Evolutionary conservation across 140 eudicot genomes (phyloP), one percentile per base, ranked within the genome.

Genomic region (Erigeron philadelphicus): DNA sequence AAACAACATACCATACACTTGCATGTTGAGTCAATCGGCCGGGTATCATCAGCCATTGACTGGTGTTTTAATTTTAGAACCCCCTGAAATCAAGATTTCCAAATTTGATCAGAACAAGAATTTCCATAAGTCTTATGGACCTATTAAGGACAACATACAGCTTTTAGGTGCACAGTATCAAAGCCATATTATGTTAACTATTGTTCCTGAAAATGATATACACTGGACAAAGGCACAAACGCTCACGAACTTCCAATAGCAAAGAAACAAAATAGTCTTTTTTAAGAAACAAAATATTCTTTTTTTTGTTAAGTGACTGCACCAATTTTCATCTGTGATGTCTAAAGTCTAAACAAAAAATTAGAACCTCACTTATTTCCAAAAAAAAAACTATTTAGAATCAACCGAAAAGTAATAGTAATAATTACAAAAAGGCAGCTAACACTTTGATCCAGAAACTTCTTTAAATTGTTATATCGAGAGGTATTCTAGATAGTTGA

Each of bases 11-110:
- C 97, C 97, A 88, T 90, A 81, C 97, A 90, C 78, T 84, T 77
- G 78, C 97, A 90, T 45, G 90, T 81, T 17, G 90, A 81, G 80
- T 90, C 97, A 67, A 90, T 79, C 9, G 97, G 97, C 10, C 90
- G 88, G 38, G 84, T 82, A 73, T 88, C 98, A 40, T 81, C 81
- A 50, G 95, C 87, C 98, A 92, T 92, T 41, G 98, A 87, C 54
- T 82, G 78, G 86, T 92, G 95, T 64, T 84, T 92, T 45, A 92
- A 95, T 73, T 61, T 86, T 64, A 92, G 63, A 53, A 88, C 92
- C 72, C 98, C 98, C 98, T 92, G 84, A 75, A 73, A 86, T 47
- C 58, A 73, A 61, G 23, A 42, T 53, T 40, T 50, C 21, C 42
- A 45, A 9, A 58, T 54, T 15, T 41, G 11, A 59, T 56, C 61